Conservation (phyloP, 345 rosid genomes). For the Linum lewisii region DNA sequence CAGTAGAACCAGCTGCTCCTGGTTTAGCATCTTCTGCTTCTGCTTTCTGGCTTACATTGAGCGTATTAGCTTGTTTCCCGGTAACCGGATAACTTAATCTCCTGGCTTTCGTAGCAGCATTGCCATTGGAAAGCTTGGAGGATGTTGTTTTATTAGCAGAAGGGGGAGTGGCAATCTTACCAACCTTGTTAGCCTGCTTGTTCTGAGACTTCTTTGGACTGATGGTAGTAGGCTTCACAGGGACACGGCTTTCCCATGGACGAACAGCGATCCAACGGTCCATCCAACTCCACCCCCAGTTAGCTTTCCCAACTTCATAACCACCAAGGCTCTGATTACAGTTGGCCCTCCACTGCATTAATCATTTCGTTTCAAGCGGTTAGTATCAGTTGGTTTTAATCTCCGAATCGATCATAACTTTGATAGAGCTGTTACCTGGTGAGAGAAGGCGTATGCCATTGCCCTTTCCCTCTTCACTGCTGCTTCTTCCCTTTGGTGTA, state of each 20-base stretch:
- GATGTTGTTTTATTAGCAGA: constrained; percentile 37
- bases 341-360: constrained; percentile 72
- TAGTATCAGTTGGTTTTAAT: constrained; percentile 2
- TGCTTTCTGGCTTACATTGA: constrained; percentile 17
- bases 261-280: constrained; percentile 89
- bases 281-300: constrained; percentile 99
- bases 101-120: constrained; percentile 32
- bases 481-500: constrained; percentile 82
- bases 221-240: constrained; percentile 14
- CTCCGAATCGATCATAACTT: no score
- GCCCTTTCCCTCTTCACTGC: constrained; percentile 83
- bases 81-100: constrained; percentile 64
- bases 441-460: constrained; percentile 93
- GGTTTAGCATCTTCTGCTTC: constrained; percentile 17
- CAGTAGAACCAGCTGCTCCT: constrained; percentile 15
- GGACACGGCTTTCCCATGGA: constrained; percentile 82
- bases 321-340: constrained; percentile 36
- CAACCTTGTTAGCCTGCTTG: constrained; percentile 32
- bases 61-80: constrained; percentile 23
- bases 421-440: constrained; percentile 46
- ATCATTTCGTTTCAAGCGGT: constrained; percentile 8
- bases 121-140: constrained; percentile 37
- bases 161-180: constrained; percentile 33
- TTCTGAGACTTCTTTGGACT: constrained; percentile 49
- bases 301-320: constrained; percentile 57